Percentiles rank a stretch among this genome's conserved stretches.
phyloP scores from a whole-genome alignment of 108 stramenopile species.

The Nitzschia inconspicua region DNA sequence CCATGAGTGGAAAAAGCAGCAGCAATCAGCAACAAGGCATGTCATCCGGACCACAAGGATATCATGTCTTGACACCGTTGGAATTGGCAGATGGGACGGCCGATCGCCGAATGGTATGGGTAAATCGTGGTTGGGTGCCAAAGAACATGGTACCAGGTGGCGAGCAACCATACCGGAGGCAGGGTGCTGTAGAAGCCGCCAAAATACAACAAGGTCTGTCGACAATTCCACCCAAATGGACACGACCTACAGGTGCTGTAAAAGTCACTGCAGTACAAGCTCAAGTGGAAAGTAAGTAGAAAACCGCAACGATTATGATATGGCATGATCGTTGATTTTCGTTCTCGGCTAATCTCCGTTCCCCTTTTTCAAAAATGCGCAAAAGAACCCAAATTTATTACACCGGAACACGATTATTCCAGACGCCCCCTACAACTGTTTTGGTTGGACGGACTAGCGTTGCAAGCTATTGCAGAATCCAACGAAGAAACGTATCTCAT shows the following conservation, averaged over 20 bases:
- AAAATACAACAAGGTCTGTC: not conserved
- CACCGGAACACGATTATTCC: conserved; percentile 37
- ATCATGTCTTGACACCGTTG: conserved; percentile 72
- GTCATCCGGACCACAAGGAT: conserved; percentile 70
- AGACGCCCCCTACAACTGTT: conserved; percentile 51
- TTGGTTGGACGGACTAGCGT: conserved; percentile 68
- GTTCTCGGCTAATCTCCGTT: too few species aligned
- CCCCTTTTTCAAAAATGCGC: too few species aligned
- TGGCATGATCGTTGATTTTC: too few species aligned
- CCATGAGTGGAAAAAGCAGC: conserved; percentile 26
- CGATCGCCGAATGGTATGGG: conserved; percentile 39
- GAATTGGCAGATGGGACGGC: conserved; percentile 27
- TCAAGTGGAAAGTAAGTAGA: conserved; percentile 45
- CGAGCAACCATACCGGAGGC: not conserved
- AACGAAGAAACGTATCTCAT: conserved; percentile 17
- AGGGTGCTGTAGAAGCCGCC: not conserved
- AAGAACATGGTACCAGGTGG: conserved; percentile 39
- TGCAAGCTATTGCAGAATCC: conserved; percentile 50
- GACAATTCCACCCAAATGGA: conserved; percentile 26
- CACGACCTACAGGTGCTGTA: conserved; percentile 47
- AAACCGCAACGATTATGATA: not conserved
- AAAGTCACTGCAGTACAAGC: conserved; percentile 42
- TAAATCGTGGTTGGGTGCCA: conserved; percentile 90
- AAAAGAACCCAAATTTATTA: conserved; percentile 36
- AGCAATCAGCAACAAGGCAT: conserved; percentile 47